Percentiles rank a stretch among this genome's conserved stretches.
Evolutionary conservation across 345 rosid species (phyloP).

Genomic region (Eucalyptus viminalis): DNA sequence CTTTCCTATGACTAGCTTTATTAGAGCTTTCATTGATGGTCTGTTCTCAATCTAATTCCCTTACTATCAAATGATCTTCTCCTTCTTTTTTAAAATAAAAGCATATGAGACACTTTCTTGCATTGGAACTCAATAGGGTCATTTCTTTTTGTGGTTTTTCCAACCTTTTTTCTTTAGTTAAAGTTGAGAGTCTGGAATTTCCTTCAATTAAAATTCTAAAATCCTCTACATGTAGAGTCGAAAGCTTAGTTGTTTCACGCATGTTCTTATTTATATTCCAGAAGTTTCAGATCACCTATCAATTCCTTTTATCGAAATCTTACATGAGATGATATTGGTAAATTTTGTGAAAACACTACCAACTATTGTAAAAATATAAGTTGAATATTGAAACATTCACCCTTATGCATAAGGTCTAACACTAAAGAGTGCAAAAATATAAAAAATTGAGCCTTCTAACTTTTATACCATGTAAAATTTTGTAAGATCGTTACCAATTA

Average conservation of each 20-base stretch:
- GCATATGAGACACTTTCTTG: neutral
- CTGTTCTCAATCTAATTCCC: neutral
- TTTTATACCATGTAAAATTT: neutral
- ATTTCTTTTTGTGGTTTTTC: neutral
- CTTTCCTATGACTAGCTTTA: neutral
- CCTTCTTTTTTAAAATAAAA: neutral
- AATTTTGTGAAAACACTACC: neutral
- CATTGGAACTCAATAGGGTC: neutral
- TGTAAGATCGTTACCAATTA: accelerated
- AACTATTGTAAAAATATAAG: neutral
- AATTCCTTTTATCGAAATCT: neutral
- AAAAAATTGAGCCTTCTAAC: accelerated
- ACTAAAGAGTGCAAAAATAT: neutral
- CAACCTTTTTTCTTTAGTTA: neutral
- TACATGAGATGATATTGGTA: neutral
- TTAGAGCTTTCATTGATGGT: neutral
- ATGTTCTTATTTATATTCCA: neutral
- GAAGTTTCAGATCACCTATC: neutral
- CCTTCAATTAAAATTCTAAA: neutral
- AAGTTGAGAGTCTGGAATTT: neutral
- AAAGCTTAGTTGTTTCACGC: neutral
- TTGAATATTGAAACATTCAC: neutral
- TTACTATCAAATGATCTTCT: neutral
- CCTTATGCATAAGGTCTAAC: neutral
- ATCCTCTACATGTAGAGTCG: neutral